Conservation (phyloP, 805 yeast species). For the Zygoascus ofunaensis region DNA sequence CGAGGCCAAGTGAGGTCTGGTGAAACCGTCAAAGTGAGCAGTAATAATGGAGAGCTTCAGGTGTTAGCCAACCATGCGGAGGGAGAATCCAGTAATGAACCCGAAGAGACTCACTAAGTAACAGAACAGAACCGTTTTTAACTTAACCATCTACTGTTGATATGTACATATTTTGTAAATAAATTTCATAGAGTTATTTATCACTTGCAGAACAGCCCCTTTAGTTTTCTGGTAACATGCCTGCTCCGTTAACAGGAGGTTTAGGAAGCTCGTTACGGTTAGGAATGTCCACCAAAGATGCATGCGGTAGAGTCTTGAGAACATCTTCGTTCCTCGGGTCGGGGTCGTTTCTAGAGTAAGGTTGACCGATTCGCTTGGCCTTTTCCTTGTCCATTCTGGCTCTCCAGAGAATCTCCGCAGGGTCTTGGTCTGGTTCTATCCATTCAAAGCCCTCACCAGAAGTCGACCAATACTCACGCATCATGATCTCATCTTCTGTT, state of each 20-base stretch:
- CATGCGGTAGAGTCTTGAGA: constrained; percentile 25
- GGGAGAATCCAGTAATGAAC: constrained; percentile 5
- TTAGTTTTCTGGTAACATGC: neutral
- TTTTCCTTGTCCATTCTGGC: constrained; percentile 21
- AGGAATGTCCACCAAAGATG: constrained; percentile 24
- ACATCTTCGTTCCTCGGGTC: constrained; percentile 15
- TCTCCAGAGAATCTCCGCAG: constrained; percentile 47
- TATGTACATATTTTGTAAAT: constrained; percentile 7
- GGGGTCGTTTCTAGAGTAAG: constrained; percentile 8
- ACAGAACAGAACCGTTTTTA: neutral
- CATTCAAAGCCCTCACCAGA: constrained; percentile 83
- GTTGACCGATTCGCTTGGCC: constrained; percentile 16
- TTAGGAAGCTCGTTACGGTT: constrained; percentile 7
- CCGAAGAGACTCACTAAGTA: neutral
- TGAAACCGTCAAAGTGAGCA: constrained; percentile 45
- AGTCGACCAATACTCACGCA: constrained; percentile 80
- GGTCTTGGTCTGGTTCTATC: constrained; percentile 87
- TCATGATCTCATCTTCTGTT: constrained; percentile 54
- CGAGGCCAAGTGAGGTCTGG: constrained; percentile 64
- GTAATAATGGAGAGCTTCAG: constrained; percentile 35
- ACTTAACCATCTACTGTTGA: too few species aligned
- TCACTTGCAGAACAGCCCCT: neutral
- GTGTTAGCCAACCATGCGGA: constrained; percentile 39
- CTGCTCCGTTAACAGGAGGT: constrained; percentile 4
- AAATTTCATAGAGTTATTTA: neutral